Evolutionary conservation across 129 eudicot genomes (phyloP), one percentile per base, ranked within the genome.

Genomic region (Solidago caesia): DNA sequence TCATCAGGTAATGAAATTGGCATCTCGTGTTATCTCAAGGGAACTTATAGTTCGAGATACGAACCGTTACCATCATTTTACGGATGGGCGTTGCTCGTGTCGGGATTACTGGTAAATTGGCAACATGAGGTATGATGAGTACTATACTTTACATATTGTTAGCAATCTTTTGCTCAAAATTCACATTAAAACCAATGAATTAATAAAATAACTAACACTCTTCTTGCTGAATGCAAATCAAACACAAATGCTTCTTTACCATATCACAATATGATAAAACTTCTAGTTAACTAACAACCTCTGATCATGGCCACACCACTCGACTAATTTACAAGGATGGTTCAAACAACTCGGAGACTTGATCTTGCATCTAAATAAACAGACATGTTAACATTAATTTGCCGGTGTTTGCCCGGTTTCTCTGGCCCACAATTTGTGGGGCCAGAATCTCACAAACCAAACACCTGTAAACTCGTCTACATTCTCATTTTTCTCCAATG

Each of bases 401-500:
- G 44, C 42, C 48, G 6, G 58, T 72, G 72, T 55, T 79, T 44
- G 39, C 11, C 72, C 13, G 4, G 2, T 44, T 64, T 11, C 9
- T 55, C 26, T 64, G 41, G 1, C 49, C 68, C 77, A 64, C 15
- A 71, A 2, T 44, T 79, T 72, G 3, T 55, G 16, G 1, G 84
- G 84, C 81, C 78, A 80, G 61, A 82, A 74, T 46, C 89, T 74
- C 13, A 86, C n/a, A 51, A 82, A 76, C 16, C 78, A 83, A 25
- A 69, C 59, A 21, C 77, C 85, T 0, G 67, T 67, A 15, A 73
- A 6, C 67, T 84, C 82, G 21, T 82, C 89, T 44, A 70, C 82
- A 25, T 84, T 87, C 82, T 88, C 95, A 57, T 88, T 88, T 72
- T 88, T 87, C 76, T 88, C 95, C 41, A 86, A 71, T 0, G 95